Evolutionary conservation across 108 stramenopile species (phyloP).

Genomic region (Stephanodiscus minutulus): DNA sequence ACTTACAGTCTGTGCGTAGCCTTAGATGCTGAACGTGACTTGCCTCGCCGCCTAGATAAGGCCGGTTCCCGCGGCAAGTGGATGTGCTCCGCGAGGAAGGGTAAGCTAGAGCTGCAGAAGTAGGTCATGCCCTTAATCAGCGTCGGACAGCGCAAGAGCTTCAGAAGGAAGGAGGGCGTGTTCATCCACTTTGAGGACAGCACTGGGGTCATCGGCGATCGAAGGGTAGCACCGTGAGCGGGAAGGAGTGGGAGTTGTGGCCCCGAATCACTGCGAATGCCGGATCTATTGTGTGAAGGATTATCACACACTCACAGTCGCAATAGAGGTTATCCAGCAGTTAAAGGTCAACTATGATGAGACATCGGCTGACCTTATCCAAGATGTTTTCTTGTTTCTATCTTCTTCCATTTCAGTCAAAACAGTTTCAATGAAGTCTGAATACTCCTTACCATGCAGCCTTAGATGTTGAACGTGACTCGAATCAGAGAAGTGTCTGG

Average conservation of each 20-base stretch:
- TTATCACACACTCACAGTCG: background rate
- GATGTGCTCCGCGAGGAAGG: constrained; percentile 99
- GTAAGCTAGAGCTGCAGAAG: constrained; percentile 99
- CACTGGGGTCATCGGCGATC: constrained; percentile 99
- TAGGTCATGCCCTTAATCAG: constrained; percentile 98
- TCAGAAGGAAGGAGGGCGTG: constrained; percentile 98
- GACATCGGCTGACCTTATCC: background rate
- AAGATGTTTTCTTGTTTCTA: background rate
- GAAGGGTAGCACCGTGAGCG: constrained; percentile 99
- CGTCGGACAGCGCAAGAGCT: constrained; percentile 99
- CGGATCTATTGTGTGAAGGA: constrained; percentile 93
- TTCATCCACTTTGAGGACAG: constrained; percentile 99
- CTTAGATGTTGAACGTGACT: constrained; percentile 15
- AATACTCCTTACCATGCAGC: constrained; percentile 14
- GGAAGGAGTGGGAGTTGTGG: constrained; percentile 99
- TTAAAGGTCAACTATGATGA: background rate
- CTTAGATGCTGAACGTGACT: no score
- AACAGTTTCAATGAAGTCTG: background rate
- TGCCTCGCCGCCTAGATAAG: constrained; percentile 95
- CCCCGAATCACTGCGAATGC: constrained; percentile 99
- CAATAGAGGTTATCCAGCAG: background rate
- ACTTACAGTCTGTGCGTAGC: no score
- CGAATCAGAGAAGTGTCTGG: constrained; percentile 12
- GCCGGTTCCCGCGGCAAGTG: constrained; percentile 98
- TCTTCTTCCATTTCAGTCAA: background rate